Base-by-base conservation (phyloP, 2,329 filamentous ascomycete genomes). In the Graphiopsis chlorocephala region DNA sequence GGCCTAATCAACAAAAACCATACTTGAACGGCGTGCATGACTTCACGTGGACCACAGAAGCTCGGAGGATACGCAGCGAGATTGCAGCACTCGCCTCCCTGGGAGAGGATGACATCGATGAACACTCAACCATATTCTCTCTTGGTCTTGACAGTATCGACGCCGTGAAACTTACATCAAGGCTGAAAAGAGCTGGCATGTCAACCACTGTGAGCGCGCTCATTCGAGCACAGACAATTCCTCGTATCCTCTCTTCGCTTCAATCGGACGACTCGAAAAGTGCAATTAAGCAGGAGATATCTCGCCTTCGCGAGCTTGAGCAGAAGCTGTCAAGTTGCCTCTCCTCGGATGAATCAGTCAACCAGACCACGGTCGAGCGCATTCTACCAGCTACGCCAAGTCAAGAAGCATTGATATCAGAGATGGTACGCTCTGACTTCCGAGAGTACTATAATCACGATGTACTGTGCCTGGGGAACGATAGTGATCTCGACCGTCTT, bases 121-220 rank as follows among this genome's bases (percentile, higher is more conserved):
- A 85, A 60, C 77, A 81, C 7, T 86, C 86, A 0, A 89, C 89
- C 0, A 86, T 97, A 12, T 88, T 96, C 45, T 88, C 94, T 70
- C 83, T 97, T 33, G 93, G 93, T 0, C 83, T 97, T 7, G 94
- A 97, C 79, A 97, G 93, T 72, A 96, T 97, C 65, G 93, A 97
- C 76, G 86, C 90, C 1, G 94, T 97, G 75, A 96, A 92, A 71
- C 79, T 97, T 0, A 90, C 91, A 0, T 88, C 92, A 0, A 84
- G 87, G 61, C 81, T 97, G 1, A 90, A 85, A 68, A 85, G 83
- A 52, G 77, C 78, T 4, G 84, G 83, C 0, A 78, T 95, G 23
- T 73, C 79, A 0, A 75, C 96, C 12, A 80, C 88, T 0, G 87
- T 93, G n/a, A 91, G 91, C 69, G 81, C 83, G n/a, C 88, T 97